Percentiles rank a stretch among this genome's conserved stretches.
phyloP scores from a whole-genome alignment of 2,329 filamentous ascomycete species.

The Aspergillus fijiensis region DNA sequence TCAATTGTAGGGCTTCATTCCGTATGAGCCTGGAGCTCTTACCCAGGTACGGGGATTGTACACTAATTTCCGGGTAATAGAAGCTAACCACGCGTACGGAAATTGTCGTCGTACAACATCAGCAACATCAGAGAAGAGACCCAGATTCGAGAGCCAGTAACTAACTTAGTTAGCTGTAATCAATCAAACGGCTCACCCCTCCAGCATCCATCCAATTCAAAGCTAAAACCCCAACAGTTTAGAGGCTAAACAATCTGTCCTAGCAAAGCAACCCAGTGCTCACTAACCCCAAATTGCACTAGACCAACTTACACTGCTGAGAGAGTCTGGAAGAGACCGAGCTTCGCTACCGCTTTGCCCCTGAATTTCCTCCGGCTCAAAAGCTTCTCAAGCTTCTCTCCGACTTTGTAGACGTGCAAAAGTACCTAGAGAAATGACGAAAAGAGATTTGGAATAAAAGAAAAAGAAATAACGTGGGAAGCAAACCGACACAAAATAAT shows the following conservation, averaged over 20 bases:
- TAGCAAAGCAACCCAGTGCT: constrained; percentile 7
- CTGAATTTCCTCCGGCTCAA: constrained; percentile 18
- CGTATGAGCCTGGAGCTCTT: not conserved
- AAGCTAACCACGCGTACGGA: not conserved
- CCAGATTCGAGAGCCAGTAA: not conserved
- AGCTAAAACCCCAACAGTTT: constrained; percentile 5
- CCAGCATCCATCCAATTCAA: not conserved
- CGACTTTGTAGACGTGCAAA: not conserved
- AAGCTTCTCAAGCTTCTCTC: constrained; percentile 13
- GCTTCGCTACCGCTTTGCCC: constrained; percentile 15
- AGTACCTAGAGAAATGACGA: not conserved
- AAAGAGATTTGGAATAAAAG: not conserved
- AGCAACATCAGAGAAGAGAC: not conserved
- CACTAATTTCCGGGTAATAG: not conserved
- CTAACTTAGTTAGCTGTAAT: not conserved
- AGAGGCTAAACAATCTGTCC: not conserved
- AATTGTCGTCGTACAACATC: not conserved
- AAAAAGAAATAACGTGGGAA: not conserved
- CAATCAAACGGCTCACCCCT: constrained; percentile 8
- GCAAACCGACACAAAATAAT: not conserved
- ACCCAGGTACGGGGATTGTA: not conserved
- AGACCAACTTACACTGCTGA: constrained; percentile 10
- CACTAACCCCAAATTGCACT: constrained; percentile 12
- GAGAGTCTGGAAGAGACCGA: constrained; percentile 16
- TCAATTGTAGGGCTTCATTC: not conserved